Evolutionary conservation across 768 basidiomycete species (phyloP).

Genomic region (Pleurotus platypus): DNA sequence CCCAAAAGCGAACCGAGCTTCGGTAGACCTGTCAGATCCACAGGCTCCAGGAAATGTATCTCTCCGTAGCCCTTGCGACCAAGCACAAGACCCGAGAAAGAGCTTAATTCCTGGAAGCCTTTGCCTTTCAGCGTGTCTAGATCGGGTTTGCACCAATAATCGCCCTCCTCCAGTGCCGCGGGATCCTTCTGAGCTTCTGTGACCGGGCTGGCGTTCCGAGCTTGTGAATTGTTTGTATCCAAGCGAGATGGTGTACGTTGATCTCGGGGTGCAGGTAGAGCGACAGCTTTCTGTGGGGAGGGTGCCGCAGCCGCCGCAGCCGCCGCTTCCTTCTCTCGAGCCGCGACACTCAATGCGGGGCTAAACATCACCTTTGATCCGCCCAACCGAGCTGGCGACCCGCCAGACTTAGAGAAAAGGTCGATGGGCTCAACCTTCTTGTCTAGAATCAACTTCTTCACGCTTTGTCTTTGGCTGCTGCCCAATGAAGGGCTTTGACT

Average conservation of each 20-base stretch:
- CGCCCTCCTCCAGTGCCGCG: constrained; percentile 68
- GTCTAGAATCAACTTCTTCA: constrained; percentile 90
- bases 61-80: constrained; percentile 92
- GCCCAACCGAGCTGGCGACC: constrained; percentile 37
- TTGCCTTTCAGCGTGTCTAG: constrained; percentile 66
- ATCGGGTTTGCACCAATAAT: constrained; percentile 88
- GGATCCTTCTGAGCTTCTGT: constrained; percentile 23
- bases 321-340: constrained; percentile 67
- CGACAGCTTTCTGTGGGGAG: constrained; percentile 26
- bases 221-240: constrained; percentile 29
- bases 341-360: constrained; percentile 70
- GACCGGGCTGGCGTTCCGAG: constrained; percentile 9
- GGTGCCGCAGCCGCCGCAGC: constrained; percentile 33
- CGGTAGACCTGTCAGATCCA: constrained; percentile 82
- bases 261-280: constrained; percentile 13
- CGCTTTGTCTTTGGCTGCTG: constrained; percentile 70
- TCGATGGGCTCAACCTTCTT: constrained; percentile 78
- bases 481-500: constrained; percentile 64
- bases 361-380: constrained; percentile 66
- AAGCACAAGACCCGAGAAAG: constrained; percentile 76
- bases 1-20: constrained; percentile 82
- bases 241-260: constrained; percentile 32
- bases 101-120: constrained; percentile 69
- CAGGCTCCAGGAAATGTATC: constrained; percentile 75
- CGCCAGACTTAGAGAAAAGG: constrained; percentile 52